Evolutionary conservation across 345 rosid species (phyloP).

Genomic region (Noccaea caerulescens): DNA sequence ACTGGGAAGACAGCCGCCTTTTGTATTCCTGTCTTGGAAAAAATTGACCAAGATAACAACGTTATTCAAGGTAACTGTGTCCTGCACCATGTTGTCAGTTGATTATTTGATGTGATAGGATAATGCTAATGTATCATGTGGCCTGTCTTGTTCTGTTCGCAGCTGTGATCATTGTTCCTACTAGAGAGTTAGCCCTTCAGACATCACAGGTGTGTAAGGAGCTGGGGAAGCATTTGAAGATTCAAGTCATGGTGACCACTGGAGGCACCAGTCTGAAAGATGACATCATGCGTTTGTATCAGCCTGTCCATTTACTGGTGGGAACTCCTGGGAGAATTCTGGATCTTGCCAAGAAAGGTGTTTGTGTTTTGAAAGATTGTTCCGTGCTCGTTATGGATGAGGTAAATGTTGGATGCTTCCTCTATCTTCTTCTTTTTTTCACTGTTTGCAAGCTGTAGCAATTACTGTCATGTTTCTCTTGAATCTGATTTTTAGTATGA

Average conservation of each 20-base stretch:
- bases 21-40: constrained; percentile 91
- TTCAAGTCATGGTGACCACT: constrained; percentile 94
- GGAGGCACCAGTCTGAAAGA: constrained; percentile 96
- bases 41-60: constrained; percentile 87
- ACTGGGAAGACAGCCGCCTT: constrained; percentile 96
- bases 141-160: constrained; percentile 28
- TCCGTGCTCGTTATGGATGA: constrained; percentile 94
- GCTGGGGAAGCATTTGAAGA: constrained; percentile 85
- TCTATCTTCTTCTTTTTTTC: neutral
- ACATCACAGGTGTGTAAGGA: constrained; percentile 96
- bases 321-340: constrained; percentile 95
- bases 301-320: constrained; percentile 88
- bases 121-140: constrained; percentile 9
- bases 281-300: constrained; percentile 93
- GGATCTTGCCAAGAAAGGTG: constrained; percentile 90
- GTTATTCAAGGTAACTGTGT: constrained; percentile 72
- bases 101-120: neutral
- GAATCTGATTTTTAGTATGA: constrained; percentile 34
- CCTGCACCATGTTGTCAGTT: neutral
- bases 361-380: constrained; percentile 86
- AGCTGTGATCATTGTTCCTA: constrained; percentile 93
- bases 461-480: neutral
- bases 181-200: constrained; percentile 91
- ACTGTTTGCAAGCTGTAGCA: constrained; percentile 11
- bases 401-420: constrained; percentile 46